Evolutionary conservation across 2,329 filamentous ascomycete species (phyloP).

Genomic region (Scedosporium dehoogii): DNA sequence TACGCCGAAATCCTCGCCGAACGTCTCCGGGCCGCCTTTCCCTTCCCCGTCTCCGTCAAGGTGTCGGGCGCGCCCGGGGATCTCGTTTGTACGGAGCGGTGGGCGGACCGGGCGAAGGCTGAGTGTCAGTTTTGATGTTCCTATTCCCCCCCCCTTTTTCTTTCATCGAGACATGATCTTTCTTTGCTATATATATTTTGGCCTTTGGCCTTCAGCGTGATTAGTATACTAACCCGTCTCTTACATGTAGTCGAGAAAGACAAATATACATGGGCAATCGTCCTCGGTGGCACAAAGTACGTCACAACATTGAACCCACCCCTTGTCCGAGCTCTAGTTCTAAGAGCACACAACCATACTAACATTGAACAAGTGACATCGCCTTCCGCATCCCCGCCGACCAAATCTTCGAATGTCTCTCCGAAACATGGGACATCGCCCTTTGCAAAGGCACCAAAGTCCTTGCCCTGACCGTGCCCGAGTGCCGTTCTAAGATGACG

Average conservation of each 20-base stretch:
- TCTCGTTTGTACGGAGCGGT: constrained; percentile 26
- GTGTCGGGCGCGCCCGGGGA: constrained; percentile 44
- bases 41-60: constrained; percentile 31
- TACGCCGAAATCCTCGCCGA: constrained; percentile 40
- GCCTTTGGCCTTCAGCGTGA: background rate
- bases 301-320: constrained; percentile 13
- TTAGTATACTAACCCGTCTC: constrained; percentile 2
- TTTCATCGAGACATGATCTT: background rate
- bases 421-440: constrained; percentile 39
- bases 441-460: constrained; percentile 42
- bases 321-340: background rate
- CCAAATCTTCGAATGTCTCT: constrained; percentile 37
- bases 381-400: constrained; percentile 25
- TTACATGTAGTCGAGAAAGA: constrained; percentile 11
- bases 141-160: background rate
- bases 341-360: background rate
- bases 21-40: constrained; percentile 35
- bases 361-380: constrained; percentile 34
- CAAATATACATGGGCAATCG: constrained; percentile 48
- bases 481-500: constrained; percentile 26
- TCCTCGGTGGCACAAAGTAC: constrained; percentile 56
- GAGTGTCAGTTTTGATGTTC: constrained; percentile 22
- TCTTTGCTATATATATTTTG: background rate
- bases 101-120: constrained; percentile 20
- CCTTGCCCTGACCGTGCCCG: constrained; percentile 54